Base-by-base conservation (phyloP, 768 basidiomycete genomes). In the Russula griseocarnosa region DNA sequence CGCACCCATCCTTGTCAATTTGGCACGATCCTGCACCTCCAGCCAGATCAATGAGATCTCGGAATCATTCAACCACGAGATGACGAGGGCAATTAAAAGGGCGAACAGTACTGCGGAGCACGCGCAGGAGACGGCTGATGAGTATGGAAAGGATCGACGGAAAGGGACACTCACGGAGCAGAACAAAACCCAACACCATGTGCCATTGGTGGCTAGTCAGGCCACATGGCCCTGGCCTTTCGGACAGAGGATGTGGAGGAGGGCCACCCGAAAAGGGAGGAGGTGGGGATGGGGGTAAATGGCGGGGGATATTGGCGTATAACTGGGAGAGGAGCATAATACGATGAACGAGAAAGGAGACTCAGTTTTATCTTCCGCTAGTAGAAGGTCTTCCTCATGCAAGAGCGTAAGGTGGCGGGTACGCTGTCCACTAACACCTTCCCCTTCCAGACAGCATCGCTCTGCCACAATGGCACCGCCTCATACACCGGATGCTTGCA, bases 151-250 rank as follows among this genome's bases (percentile, higher is more conserved):
- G 22, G 14, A 3, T 11, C 4, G 26, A 22, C 30, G 6, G 11
- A 3, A 8, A 22, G 46, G n/a, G 20, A 22, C 9, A 44, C 62
- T 63, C 20, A 64, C 63, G 14, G 1, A 30, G 51, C n/a, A 61
- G 0, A 24, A 26, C 20, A 18, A 65, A n/a, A 3, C 47, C 38
- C 20, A 61, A 13, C 8, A 65, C 28, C 26, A 26, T 5, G 14
- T 57, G 59, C 59, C 55, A 57, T n/a, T 65, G 38, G 1, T 51
- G 1, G 1, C 3, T 6, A 0, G 64, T 60, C 10, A 65, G 49
- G 10, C 64, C 58, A 10, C 59, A 65, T 26, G 34, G 26, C 10
- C 64, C 64, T 1, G 9, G n/a, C 14, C 9, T 30, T 13, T 36
- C n/a, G 54, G 36, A 22, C 2, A 22, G 7, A n/a, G 24, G n/a